Evolutionary conservation across 768 basidiomycete genomes (phyloP), one percentile per base, ranked within the genome.

Genomic region (Tylopilus subfusipes): DNA sequence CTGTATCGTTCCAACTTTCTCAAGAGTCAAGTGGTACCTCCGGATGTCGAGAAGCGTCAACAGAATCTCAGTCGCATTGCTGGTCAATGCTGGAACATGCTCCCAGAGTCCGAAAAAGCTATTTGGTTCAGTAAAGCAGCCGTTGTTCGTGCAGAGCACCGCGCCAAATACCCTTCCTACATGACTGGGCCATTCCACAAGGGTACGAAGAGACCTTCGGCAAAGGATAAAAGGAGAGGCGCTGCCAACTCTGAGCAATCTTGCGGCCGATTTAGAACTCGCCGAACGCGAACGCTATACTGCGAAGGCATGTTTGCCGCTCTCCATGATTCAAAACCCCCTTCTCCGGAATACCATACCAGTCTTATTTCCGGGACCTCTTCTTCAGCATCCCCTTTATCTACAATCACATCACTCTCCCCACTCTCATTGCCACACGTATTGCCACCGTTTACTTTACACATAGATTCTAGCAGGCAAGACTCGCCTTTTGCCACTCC

Each of bases 1-100:
- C 68, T 84, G 46, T 84, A 77, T 68, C 74, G 82, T 40, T 79
- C 78, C 22, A 74, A 80, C 55, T 73, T 81, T 24, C 71, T 83
- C 12, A 75, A 76, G 58, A 72, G 68, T 3, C 70, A 70, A 19
- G 54, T 70, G 12, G 73, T 81, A 42, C 76, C 78, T 3, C 63
- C 70, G 16, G 68, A 74, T 22, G 69, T 78, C 34, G 79, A 81
- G 66, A 74, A 73, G 42, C 75, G 78, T 43, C 82, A 84, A 65
- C 78, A 81, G 66, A 78, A 81, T 53, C 74, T 82, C 55, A 78
- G 76, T 55, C 72, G 78, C 52, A 73, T 82, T 57, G 80, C 78
- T 10, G 82, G 77, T 7, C 72, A 76, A 64, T 74, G 78, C 63
- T 85, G 83, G 82, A 75, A 74, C 27, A 70, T 71, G 61, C 70